phyloP scores from a whole-genome alignment of 345 rosid genomes.

The Toxicodendron radicans region DNA sequence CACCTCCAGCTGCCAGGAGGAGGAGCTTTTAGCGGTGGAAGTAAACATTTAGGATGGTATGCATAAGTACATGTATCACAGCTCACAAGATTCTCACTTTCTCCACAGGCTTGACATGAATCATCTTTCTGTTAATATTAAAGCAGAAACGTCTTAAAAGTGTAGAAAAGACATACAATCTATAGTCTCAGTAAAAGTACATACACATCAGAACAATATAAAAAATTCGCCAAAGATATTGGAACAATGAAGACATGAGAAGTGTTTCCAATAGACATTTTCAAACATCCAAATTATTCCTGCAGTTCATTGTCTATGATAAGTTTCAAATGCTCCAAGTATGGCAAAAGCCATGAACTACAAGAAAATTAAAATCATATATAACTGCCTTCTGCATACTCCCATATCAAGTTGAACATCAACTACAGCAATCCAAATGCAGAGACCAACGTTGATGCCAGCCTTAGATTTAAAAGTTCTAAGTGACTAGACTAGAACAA shows the following conservation, averaged over 20 bases:
- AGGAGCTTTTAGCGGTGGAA: slow-evolving; percentile 79
- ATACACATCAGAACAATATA: background rate
- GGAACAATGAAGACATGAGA: slow-evolving; percentile 3
- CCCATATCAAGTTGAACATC: background rate
- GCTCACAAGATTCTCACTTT: slow-evolving; percentile 61
- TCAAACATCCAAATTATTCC: background rate
- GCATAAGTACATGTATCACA: slow-evolving; percentile 88
- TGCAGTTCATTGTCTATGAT: background rate
- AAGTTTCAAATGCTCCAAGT: background rate
- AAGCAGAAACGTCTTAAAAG: slow-evolving; percentile 3
- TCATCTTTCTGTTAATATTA: slow-evolving; percentile 52
- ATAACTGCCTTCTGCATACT: background rate
- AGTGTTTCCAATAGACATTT: background rate
- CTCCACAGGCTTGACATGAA: slow-evolving; percentile 94
- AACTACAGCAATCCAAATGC: slow-evolving; percentile 7
- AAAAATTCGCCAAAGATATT: background rate
- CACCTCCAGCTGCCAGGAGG: slow-evolving; percentile 85
- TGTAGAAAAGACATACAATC: background rate
- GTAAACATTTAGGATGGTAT: slow-evolving; percentile 80
- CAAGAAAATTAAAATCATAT: background rate
- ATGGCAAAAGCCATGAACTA: background rate
- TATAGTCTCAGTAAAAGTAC: background rate
- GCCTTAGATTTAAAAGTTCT: background rate
- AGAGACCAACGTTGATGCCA: background rate
- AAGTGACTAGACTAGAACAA: background rate